These are phyloP conservation scores for Naganishia kalamii DNA, from an alignment of 768 basidiomycete genomes.

Conservation along the genomic window DNA sequence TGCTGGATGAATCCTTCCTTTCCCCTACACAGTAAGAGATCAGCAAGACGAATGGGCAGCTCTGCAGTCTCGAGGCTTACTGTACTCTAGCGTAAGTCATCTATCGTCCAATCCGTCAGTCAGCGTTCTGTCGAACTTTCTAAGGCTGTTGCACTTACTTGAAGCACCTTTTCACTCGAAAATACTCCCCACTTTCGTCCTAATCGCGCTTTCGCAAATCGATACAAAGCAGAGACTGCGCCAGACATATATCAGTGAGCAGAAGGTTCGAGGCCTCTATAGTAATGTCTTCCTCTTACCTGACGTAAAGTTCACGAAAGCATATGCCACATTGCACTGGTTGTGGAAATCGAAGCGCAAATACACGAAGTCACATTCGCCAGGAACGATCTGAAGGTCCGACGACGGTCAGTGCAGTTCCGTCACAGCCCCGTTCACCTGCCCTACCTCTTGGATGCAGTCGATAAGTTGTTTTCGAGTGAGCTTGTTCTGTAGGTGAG, in stretches of 20 bases:
- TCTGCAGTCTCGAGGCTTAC: background rate
- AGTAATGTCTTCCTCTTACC: background rate
- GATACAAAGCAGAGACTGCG: constrained; percentile 29
- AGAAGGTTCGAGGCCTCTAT: background rate
- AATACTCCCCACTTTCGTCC: constrained; percentile 44
- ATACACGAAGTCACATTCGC: constrained; percentile 44
- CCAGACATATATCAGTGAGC: background rate
- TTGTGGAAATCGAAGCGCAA: constrained; percentile 45
- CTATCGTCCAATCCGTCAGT: background rate
- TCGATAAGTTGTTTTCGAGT: constrained; percentile 40
- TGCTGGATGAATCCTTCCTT: constrained; percentile 5
- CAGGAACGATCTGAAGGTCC: constrained; percentile 36
- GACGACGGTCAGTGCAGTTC: background rate
- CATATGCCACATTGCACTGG: constrained; percentile 45
- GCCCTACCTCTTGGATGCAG: constrained; percentile 39
- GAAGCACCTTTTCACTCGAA: constrained; percentile 44
- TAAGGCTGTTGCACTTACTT: constrained; percentile 27
- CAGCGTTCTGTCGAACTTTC: too few species aligned
- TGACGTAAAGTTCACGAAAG: constrained; percentile 43
- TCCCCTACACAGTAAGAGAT: background rate
- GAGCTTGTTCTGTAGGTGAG: constrained; percentile 38
- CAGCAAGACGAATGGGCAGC: background rate
- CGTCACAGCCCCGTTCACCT: background rate
- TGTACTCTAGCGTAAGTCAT: constrained; percentile 15
- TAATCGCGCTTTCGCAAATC: constrained; percentile 36